These are phyloP conservation scores for Sugiyamaella chiloensis DNA, from an alignment of 805 yeast genomes.

Conservation along the genomic window DNA sequence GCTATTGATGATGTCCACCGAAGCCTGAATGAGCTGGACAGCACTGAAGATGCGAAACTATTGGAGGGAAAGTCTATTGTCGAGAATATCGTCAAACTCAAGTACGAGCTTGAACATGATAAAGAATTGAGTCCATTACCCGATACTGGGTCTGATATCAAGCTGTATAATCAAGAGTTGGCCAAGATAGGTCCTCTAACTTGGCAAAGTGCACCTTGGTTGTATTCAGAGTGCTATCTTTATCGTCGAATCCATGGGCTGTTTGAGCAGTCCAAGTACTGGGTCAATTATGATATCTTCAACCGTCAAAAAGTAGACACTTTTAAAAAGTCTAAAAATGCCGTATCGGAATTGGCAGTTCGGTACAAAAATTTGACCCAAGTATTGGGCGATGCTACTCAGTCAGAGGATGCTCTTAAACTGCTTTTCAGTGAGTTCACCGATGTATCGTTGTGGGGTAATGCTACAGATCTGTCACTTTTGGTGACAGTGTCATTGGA, in stretches of 20 bases:
- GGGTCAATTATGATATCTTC: slow-evolving; percentile 71
- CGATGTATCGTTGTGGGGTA: slow-evolving; percentile 95
- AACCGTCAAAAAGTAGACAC: slow-evolving; percentile 66
- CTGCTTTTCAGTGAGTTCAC: slow-evolving; percentile 75
- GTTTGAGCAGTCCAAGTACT: slow-evolving; percentile 35
- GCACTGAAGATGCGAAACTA: slow-evolving; percentile 22
- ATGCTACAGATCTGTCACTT: slow-evolving; percentile 91
- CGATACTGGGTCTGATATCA: slow-evolving; percentile 38
- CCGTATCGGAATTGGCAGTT: slow-evolving; percentile 76
- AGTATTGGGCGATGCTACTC: slow-evolving; percentile 23
- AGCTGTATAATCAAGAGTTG: slow-evolving; percentile 58
- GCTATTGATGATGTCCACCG: slow-evolving; percentile 58
- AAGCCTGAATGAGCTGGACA: slow-evolving; percentile 31
- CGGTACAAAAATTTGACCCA: slow-evolving; percentile 48
- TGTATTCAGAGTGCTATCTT: slow-evolving; percentile 77
- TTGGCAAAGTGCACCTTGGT: slow-evolving; percentile 91
- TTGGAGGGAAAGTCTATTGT: slow-evolving; percentile 50
- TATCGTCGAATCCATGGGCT: slow-evolving; percentile 50
- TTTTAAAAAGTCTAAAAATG: slow-evolving; percentile 68
- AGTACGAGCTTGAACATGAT: slow-evolving; percentile 37
- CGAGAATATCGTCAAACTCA: slow-evolving; percentile 41
- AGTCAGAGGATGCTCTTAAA: slow-evolving; percentile 36
- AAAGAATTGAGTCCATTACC: slow-evolving; percentile 43
- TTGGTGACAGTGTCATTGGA: slow-evolving; percentile 70
- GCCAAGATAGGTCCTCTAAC: slow-evolving; percentile 36